Conservation (phyloP, 495 filamentous ascomycete genomes). For the Hypoxylon trugodes region DNA sequence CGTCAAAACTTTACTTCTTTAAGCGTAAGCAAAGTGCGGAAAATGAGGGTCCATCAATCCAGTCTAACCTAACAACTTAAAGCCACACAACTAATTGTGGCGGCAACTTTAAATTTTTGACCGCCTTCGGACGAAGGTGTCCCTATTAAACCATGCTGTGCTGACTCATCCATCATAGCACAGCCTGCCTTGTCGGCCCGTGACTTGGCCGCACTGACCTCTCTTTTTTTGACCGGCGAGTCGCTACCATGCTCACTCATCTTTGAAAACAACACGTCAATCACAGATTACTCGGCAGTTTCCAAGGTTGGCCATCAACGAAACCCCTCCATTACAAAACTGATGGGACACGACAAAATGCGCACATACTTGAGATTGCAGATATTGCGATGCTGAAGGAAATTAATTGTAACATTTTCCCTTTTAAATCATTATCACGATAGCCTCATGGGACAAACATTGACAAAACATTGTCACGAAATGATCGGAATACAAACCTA, state of each 20-base stretch:
- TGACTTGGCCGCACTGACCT: slow-evolving; percentile 31
- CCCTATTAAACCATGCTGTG: too few species aligned
- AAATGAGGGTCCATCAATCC: slow-evolving; percentile 2
- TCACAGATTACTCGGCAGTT: slow-evolving; percentile 32
- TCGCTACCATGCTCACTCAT: slow-evolving; percentile 22
- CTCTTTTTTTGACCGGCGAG: slow-evolving; percentile 13
- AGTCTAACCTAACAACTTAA: neutral
- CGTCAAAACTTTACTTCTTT: slow-evolving; percentile 10
- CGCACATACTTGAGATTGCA: slow-evolving; percentile 11
- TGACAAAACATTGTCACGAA: too few species aligned
- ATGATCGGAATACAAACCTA: slow-evolving; percentile 6
- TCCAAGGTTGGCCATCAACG: slow-evolving; percentile 18
- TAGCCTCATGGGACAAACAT: slow-evolving; percentile 16
- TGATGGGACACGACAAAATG: slow-evolving; percentile 5
- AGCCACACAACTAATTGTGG: too few species aligned
- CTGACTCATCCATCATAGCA: too few species aligned
- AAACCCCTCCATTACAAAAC: slow-evolving; percentile 4
- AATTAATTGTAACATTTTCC: slow-evolving; percentile 2
- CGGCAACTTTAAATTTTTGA: too few species aligned
- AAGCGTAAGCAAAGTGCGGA: slow-evolving; percentile 11
- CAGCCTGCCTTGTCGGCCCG: slow-evolving; percentile 9
- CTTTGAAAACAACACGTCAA: slow-evolving; percentile 41
- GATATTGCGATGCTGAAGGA: neutral
- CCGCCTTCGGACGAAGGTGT: slow-evolving; percentile 35
- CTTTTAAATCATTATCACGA: neutral